Percentiles rank a stretch among this genome's conserved stretches.
Evolutionary conservation across 2,329 filamentous ascomycete species (phyloP).

Genomic region (Ophiostoma perfectum): DNA sequence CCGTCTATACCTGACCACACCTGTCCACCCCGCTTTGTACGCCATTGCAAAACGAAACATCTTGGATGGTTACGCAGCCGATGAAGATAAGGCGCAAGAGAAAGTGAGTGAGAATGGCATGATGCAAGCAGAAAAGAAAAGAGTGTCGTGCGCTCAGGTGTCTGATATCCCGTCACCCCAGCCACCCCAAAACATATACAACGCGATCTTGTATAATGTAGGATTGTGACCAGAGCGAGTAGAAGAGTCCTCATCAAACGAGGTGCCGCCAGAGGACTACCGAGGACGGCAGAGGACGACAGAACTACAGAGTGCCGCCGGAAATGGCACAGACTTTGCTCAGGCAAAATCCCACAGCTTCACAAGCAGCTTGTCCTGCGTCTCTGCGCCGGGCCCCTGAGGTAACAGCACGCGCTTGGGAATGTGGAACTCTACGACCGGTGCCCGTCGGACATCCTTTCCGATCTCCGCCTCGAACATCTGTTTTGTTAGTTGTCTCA

Average conservation of each 20-base stretch:
- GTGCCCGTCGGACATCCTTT: constrained; percentile 77
- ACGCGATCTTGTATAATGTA: neutral
- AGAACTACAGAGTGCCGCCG: neutral
- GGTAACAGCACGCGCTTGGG: constrained; percentile 72
- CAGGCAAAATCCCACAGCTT: constrained; percentile 56
- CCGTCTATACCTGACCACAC: too few relatives aligned
- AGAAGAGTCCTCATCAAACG: neutral
- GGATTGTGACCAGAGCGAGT: neutral
- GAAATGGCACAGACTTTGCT: neutral
- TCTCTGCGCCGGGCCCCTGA: constrained; percentile 43
- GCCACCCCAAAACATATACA: too few relatives aligned
- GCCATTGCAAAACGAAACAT: neutral
- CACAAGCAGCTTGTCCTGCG: constrained; percentile 52
- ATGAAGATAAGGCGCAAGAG: neutral
- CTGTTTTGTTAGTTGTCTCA: constrained; percentile 11
- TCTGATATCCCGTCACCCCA: too few relatives aligned
- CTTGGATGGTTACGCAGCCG: neutral
- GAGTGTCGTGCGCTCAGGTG: neutral
- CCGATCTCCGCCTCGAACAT: constrained; percentile 79
- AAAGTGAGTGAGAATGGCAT: neutral
- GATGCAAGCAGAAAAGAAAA: neutral
- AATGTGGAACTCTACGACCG: constrained; percentile 90
- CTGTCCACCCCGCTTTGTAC: neutral
- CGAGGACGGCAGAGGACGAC: neutral
- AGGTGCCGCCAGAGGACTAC: neutral